phyloP scores from a whole-genome alignment of 108 stramenopile genomes.

The Cafeteria roenbergensis region DNA sequence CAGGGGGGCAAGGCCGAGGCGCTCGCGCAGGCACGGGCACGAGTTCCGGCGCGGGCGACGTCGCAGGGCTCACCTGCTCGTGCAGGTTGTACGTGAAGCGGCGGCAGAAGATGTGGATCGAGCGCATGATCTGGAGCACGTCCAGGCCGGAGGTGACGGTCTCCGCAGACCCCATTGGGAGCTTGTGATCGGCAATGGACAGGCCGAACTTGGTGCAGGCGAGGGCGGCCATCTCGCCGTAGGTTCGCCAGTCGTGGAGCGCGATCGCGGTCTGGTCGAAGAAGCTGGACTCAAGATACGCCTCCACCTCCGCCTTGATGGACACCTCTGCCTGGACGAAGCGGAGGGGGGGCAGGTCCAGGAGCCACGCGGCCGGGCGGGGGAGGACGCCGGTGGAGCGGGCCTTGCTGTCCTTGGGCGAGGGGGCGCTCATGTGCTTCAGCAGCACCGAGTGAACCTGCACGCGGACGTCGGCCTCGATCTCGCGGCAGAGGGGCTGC shows the following conservation, averaged over 20 bases:
- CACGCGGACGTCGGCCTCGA: background rate
- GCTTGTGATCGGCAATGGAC: slow-evolving; percentile 30
- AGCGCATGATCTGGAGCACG: slow-evolving; percentile 49
- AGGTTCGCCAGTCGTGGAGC: slow-evolving; percentile 52
- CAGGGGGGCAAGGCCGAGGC: too few relatives aligned
- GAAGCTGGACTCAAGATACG: slow-evolving; percentile 33
- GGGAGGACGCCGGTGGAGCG: background rate
- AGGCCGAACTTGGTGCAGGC: slow-evolving; percentile 44
- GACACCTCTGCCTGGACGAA: background rate
- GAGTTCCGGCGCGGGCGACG: too few relatives aligned
- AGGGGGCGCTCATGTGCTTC: background rate
- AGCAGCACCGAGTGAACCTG: background rate
- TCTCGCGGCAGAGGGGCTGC: background rate
- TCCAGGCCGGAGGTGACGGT: slow-evolving; percentile 40
- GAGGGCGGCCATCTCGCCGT: slow-evolving; percentile 45
- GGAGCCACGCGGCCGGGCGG: background rate
- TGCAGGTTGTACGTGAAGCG: slow-evolving; percentile 53
- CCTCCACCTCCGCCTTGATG: slow-evolving; percentile 5
- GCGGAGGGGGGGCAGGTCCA: slow-evolving; percentile 2
- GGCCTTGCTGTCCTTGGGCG: background rate
- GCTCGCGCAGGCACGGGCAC: too few relatives aligned
- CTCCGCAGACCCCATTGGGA: slow-evolving; percentile 49
- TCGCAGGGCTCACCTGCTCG: too few relatives aligned
- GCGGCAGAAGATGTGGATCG: slow-evolving; percentile 41
- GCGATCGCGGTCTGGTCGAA: slow-evolving; percentile 50